Evolutionary conservation across 2,329 filamentous ascomycete genomes (phyloP), one percentile per base, ranked within the genome.

Genomic region (Exophiala spinifera): DNA sequence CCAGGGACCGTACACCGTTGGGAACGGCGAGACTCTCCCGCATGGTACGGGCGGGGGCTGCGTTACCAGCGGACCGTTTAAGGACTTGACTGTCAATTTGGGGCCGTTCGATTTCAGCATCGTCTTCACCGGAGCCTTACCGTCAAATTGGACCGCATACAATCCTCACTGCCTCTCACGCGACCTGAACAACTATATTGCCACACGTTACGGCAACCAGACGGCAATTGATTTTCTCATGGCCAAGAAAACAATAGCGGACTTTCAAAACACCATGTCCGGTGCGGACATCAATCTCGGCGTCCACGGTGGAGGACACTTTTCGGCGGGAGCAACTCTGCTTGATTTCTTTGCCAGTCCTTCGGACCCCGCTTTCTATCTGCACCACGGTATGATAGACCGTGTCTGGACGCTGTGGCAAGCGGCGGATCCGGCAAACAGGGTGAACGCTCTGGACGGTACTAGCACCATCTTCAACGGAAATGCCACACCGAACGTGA

Each of bases 361-460:
- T 1, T 70, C 67, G 4, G 76, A 79, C 36, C 75, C 74, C 3
- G 68, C 65, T 28, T 79, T 79, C 65, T 79, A 70, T 63, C 67
- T 76, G 20, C 76, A 79, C 57, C 76, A 79, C 54, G 69, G 69
- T 1, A 72, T 73, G 66, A 74, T 79, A 20, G 77, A 79, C 59
- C 69, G 76, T 2, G 62, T 71, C 1, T 80, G 71, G 67, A 76
- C 73, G 73, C 75, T 74, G 8, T 80, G 77, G 77, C 76, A 80
- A 63, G 11, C 4, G 4, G 4, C 4, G 11, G 15, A 37, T 13
- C 34, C 11, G 4, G 14, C 4, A 4, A 37, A 37, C 14, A n/a
- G n/a, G n/a, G n/a, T n/a, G n/a, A n/a, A n/a, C n/a, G n/a, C n/a
- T n/a, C n/a, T n/a, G n/a, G n/a, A n/a, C n/a, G n/a, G n/a, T n/a